Percentiles rank a stretch among this genome's conserved stretches.
phyloP scores from a whole-genome alignment of 495 filamentous ascomycete genomes.

The Aspergillus sclerotiicarbonarius region DNA sequence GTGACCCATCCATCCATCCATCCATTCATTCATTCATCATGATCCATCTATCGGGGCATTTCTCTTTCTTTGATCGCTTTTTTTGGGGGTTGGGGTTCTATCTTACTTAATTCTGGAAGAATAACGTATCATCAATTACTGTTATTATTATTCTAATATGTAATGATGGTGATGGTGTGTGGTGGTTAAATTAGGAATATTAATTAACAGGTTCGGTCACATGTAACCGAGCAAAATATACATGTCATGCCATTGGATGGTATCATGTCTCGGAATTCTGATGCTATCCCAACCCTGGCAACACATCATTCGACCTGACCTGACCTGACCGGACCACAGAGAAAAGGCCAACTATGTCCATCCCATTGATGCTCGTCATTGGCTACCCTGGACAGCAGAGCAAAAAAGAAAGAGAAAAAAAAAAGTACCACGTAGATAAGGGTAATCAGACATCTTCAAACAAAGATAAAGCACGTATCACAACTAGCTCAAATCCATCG shows the following conservation, averaged over 20 bases:
- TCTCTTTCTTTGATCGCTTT: no score
- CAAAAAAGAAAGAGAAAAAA: neutral
- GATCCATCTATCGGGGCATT: no score
- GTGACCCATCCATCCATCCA: no score
- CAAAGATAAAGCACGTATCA: neutral
- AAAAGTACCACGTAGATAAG: neutral
- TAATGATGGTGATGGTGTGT: no score
- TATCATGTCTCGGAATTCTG: constrained; percentile 1
- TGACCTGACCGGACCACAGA: no score
- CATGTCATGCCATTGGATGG: neutral
- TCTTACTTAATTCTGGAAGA: no score
- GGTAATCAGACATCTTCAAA: neutral
- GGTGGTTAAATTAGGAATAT: no score
- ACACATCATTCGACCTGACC: neutral
- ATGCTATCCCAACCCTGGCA: neutral
- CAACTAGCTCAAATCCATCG: neutral
- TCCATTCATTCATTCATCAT: no score
- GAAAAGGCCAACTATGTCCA: neutral
- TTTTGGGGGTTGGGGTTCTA: no score
- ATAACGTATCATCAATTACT: no score
- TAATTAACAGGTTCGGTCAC: no score
- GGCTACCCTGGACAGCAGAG: neutral
- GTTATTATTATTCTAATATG: no score
- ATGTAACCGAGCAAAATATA: neutral
- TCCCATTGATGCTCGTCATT: neutral